Conservation (phyloP, 176 grass and related monocot species). For the Saccharum officinarum region DNA sequence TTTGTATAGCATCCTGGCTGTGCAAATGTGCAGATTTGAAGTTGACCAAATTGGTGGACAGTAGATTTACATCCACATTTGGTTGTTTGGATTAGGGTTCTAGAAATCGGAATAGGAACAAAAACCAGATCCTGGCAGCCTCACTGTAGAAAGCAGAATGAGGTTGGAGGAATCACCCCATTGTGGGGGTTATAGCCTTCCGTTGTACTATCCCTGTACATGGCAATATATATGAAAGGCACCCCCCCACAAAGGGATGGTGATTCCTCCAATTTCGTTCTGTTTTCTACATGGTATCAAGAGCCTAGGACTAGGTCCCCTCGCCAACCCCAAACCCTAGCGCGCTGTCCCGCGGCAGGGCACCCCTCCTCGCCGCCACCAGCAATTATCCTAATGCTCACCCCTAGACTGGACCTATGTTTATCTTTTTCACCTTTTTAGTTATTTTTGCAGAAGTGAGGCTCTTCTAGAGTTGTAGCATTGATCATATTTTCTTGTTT, state of each 20-base stretch:
- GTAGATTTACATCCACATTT: not conserved
- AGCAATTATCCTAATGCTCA: not conserved
- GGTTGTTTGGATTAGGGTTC: not conserved
- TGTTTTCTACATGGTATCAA: too few relatives aligned
- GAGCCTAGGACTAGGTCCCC: too few relatives aligned
- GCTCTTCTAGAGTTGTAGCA: not conserved
- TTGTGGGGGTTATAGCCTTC: too few relatives aligned
- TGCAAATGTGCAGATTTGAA: constrained; percentile 12
- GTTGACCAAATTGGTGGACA: not conserved
- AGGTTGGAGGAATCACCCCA: too few relatives aligned
- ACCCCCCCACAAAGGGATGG: not conserved
- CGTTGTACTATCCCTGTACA: too few relatives aligned
- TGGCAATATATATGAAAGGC: too few relatives aligned
- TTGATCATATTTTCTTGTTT: not conserved
- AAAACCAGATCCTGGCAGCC: not conserved
- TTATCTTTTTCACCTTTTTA: not conserved
- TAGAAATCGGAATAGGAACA: not conserved
- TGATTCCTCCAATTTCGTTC: too few relatives aligned
- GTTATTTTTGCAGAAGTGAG: not conserved
- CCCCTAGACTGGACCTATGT: not conserved
- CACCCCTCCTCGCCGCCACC: too few relatives aligned
- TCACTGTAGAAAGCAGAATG: too few relatives aligned
- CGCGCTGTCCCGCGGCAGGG: too few relatives aligned
- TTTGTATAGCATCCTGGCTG: not conserved
- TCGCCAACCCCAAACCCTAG: too few relatives aligned